These are phyloP conservation scores for Gossypium trilobum DNA, from an alignment of 441 rosid species.

Conservation along the genomic window DNA sequence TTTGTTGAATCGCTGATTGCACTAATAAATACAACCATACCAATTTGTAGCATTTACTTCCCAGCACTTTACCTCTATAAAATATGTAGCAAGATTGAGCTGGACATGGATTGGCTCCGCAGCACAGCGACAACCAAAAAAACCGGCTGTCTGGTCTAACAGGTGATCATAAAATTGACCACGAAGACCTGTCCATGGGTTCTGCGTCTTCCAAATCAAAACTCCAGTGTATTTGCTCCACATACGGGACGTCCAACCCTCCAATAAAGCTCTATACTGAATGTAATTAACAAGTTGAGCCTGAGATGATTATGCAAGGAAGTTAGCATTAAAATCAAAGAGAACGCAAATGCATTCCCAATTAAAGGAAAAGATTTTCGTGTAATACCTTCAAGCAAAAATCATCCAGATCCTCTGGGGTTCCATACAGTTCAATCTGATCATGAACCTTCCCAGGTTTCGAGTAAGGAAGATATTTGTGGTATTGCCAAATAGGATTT, in stretches of 20 bases:
- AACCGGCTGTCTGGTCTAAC: constrained; percentile 89
- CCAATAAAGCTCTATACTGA: constrained; percentile 87
- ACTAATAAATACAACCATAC: neutral
- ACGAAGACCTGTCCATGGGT: constrained; percentile 98
- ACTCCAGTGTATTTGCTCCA: constrained; percentile 97
- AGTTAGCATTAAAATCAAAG: constrained; percentile 10
- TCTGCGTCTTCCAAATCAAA: constrained; percentile 95
- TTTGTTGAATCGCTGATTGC: neutral
- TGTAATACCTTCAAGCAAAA: constrained; percentile 78
- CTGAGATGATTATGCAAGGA: constrained; percentile 29
- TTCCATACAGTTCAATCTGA: constrained; percentile 70
- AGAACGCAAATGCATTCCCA: constrained; percentile 3
- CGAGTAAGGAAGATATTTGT: constrained; percentile 88
- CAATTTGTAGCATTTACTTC: neutral
- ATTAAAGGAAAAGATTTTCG: constrained; percentile 11
- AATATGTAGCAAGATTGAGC: constrained; percentile 65
- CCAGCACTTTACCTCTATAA: constrained; percentile 49
- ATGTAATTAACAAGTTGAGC: constrained; percentile 84
- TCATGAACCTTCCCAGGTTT: constrained; percentile 75
- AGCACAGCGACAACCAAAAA: constrained; percentile 83
- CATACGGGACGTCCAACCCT: constrained; percentile 91
- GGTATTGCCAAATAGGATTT: constrained; percentile 87
- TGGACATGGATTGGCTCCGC: constrained; percentile 93
- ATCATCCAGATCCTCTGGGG: constrained; percentile 74
- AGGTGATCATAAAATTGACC: constrained; percentile 98